A percentile compares a stretch with the other conserved stretches of the same genome.
Evolutionary conservation across 441 rosid species (phyloP).

Genomic region (Viola pubescens): DNA sequence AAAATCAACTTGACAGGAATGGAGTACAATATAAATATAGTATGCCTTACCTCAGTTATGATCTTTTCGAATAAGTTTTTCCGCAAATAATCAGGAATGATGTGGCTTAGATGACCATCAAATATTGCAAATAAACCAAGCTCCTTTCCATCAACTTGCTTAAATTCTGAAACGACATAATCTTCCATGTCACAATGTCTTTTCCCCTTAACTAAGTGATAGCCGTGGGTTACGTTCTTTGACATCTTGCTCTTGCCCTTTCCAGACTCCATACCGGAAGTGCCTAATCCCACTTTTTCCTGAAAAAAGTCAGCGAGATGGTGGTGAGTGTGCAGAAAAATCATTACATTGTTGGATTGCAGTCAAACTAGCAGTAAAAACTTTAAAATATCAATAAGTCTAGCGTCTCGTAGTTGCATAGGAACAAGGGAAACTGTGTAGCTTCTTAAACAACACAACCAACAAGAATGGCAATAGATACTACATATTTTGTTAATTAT

Average conservation of each 20-base stretch:
- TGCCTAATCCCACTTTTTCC: constrained; percentile 68
- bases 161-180: constrained; percentile 62
- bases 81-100: constrained; percentile 64
- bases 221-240: constrained; percentile 67
- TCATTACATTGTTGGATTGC: too few species aligned
- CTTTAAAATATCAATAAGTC: too few species aligned
- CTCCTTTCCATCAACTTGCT: constrained; percentile 63
- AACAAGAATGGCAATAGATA: too few species aligned
- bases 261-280: constrained; percentile 58
- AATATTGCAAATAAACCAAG: constrained; percentile 91
- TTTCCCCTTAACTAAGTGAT: constrained; percentile 73
- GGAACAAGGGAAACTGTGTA: too few species aligned
- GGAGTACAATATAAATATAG: neutral
- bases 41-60: constrained; percentile 53
- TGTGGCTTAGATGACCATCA: constrained; percentile 83
- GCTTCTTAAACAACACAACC: too few species aligned
- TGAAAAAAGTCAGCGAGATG: constrained; percentile 15
- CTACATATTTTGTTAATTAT: too few species aligned
- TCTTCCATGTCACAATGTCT: constrained; percentile 78
- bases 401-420: too few species aligned
- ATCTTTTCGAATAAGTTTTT: constrained; percentile 71
- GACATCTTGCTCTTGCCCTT: constrained; percentile 86
- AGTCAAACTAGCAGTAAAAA: too few species aligned
- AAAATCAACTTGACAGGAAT: neutral
- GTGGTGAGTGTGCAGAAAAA: too few species aligned